Conservation (phyloP, 2,329 filamentous ascomycete genomes). For the Escovopsis sp. region DNA sequence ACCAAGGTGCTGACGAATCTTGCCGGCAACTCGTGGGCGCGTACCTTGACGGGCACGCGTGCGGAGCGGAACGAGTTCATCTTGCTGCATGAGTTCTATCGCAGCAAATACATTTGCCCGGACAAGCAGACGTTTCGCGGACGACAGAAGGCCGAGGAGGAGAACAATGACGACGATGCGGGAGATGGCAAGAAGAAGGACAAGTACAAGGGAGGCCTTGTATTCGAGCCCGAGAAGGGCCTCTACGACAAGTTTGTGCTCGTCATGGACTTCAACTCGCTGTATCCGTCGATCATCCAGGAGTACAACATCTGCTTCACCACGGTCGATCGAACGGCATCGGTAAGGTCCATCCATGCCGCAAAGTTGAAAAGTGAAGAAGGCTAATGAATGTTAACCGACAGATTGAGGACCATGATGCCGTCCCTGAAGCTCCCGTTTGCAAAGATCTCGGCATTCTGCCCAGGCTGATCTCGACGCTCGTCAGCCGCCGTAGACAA, state of each 20-base stretch:
- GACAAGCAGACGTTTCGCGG: slow-evolving; percentile 79
- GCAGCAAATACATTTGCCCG: slow-evolving; percentile 94
- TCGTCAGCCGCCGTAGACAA: slow-evolving; percentile 76
- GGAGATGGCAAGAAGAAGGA: slow-evolving; percentile 90
- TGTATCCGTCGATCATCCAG: slow-evolving; percentile 97
- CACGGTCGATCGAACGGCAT: slow-evolving; percentile 65
- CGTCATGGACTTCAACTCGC: slow-evolving; percentile 99
- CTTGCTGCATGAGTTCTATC: slow-evolving; percentile 89
- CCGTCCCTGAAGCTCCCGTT: slow-evolving; percentile 71
- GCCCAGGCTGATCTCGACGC: slow-evolving; percentile 77
- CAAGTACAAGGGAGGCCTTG: slow-evolving; percentile 96
- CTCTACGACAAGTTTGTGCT: slow-evolving; percentile 96
- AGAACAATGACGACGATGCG: slow-evolving; percentile 50
- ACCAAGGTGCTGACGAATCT: slow-evolving; percentile 94
- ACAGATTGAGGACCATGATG: slow-evolving; percentile 58
- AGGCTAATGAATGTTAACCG: slow-evolving; percentile 13
- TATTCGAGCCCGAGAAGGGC: slow-evolving; percentile 95
- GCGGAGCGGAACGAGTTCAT: slow-evolving; percentile 99
- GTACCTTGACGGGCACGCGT: slow-evolving; percentile 86
- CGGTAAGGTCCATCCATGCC: slow-evolving; percentile 38
- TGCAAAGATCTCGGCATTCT: slow-evolving; percentile 73
- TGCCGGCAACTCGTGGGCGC: slow-evolving; percentile 95
- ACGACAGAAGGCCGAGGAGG: slow-evolving; percentile 58
- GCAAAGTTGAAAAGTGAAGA: background rate
- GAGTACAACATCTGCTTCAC: slow-evolving; percentile 99